A percentile compares a stretch with the other conserved stretches of the same genome.
These are phyloP conservation scores for Saksenaea vasiformis DNA, from an alignment of 371 early-diverging fungal species.

Conservation along the genomic window DNA sequence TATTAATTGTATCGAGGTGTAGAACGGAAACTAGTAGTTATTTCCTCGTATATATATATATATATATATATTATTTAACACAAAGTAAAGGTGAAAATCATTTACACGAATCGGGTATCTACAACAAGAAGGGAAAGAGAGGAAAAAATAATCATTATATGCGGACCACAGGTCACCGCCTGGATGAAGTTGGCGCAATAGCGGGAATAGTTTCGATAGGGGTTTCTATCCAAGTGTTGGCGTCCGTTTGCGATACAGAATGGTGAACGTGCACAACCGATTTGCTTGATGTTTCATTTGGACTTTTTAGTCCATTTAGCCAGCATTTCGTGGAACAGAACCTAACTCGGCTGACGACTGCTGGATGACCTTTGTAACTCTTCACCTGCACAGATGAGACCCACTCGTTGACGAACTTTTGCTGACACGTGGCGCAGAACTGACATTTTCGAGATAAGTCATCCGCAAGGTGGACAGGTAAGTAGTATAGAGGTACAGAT, in stretches of 20 bases:
- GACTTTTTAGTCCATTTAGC: slow-evolving; percentile 26
- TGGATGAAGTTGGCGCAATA: neutral
- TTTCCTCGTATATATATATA: too few relatives aligned
- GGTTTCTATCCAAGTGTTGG: neutral
- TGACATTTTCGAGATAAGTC: slow-evolving; percentile 42
- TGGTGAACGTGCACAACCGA: slow-evolving; percentile 7
- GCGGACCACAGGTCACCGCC: neutral
- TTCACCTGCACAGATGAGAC: slow-evolving; percentile 63
- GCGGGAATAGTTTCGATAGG: neutral
- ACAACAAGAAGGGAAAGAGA: neutral
- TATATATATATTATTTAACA: too few relatives aligned
- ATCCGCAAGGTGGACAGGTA: slow-evolving; percentile 48
- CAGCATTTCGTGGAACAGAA: slow-evolving; percentile 60
- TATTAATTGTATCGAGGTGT: too few relatives aligned
- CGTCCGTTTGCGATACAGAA: slow-evolving; percentile 1
- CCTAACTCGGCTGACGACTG: slow-evolving; percentile 58
- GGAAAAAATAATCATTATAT: neutral
- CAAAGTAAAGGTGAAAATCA: neutral
- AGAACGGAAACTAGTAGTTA: neutral
- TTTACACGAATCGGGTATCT: neutral
- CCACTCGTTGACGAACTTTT: slow-evolving; percentile 65
- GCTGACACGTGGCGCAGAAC: slow-evolving; percentile 50
- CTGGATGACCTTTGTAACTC: slow-evolving; percentile 62
- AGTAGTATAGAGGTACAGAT: slow-evolving; percentile 23
- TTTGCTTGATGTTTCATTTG: neutral